Base-by-base conservation (phyloP, 169 alveolate species). In the Haemoproteus tartakovskyi region DNA sequence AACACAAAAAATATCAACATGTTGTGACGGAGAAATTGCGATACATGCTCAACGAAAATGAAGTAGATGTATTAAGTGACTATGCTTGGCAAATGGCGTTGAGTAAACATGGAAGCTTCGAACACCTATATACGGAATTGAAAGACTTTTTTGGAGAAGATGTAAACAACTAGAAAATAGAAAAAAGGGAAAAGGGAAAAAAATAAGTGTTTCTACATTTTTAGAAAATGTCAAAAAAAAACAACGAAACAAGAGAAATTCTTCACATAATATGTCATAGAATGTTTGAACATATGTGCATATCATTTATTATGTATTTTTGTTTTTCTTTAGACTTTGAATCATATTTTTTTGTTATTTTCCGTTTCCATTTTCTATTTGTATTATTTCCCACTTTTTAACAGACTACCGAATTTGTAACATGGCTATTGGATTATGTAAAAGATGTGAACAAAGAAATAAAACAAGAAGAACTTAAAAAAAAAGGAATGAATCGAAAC, bases 71-170 rank as follows among this genome's bases (percentile, higher is more conserved):
- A 74, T 19, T 74, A 22, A 74, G 78, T 2, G 85, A 74, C 9
- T 74, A 74, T 45, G 85, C 56, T 8, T 74, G 85, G 85, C 85
- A 74, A 19, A 74, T 74, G 85, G 79, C 79, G 6, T 67, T 61
- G 3, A 74, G 56, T 37, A 54, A 46, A 12, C 47, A 74, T 48
- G 48, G 78, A 12, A 47, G 78, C 29, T 38, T 59, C 11, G 79
- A 74, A 26, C 51, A 48, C 56, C 46, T 74, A 48, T 60, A 56
- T 19, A 60, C 51, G 5, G 85, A 74, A 37, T 18, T 74, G 26
- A 60, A 74, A 33, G 85, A 74, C 33, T 74, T 74, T 21, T 36
- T 74, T n/a, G 79, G 79, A 21, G 85, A 74, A 40, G 67, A 74
- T 19, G 85, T 74, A 74, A 74, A 21, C 19, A 36, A 16, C 29